A percentile compares a stretch with the other conserved stretches of the same genome.
phyloP scores from a whole-genome alignment of 306 rosid genomes.

The Citrullus mucosospermus region DNA sequence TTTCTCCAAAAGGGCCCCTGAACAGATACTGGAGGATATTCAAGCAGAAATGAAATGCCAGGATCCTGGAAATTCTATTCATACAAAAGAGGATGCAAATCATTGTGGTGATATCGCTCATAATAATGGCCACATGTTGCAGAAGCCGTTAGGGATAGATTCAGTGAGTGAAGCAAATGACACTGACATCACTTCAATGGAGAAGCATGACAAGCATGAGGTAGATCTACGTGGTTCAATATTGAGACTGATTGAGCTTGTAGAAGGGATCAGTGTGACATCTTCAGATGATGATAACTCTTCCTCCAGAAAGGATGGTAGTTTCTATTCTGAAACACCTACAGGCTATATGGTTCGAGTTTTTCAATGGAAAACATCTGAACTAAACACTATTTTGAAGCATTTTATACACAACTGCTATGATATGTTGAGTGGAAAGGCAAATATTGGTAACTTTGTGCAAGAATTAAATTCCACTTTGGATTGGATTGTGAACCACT shows the following conservation, averaged over 20 bases:
- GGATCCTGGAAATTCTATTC: slow-evolving; percentile 11
- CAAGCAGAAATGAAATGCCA: slow-evolving; percentile 8
- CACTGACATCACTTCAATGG: not conserved
- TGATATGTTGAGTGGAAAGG: slow-evolving; percentile 54
- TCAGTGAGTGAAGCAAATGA: not conserved
- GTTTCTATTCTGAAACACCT: slow-evolving; percentile 31
- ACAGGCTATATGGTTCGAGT: slow-evolving; percentile 62
- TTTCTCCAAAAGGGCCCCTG: not conserved
- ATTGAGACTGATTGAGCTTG: slow-evolving; percentile 63
- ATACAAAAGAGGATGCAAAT: slow-evolving; percentile 15
- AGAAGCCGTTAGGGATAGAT: not conserved
- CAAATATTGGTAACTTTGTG: slow-evolving; percentile 32
- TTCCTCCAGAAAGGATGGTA: slow-evolving; percentile 23
- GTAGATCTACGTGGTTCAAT: slow-evolving; percentile 36
- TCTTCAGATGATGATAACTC: slow-evolving; percentile 29
- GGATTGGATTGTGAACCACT: slow-evolving; percentile 90
- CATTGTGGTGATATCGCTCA: slow-evolving; percentile 12
- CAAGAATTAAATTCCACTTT: slow-evolving; percentile 42
- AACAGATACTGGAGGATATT: slow-evolving; percentile 9
- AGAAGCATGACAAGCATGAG: slow-evolving; percentile 7
- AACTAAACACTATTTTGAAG: slow-evolving; percentile 40
- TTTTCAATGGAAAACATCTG: slow-evolving; percentile 85
- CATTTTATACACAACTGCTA: slow-evolving; percentile 55
- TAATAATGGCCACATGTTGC: not conserved
- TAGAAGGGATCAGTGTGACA: slow-evolving; percentile 58